phyloP scores from a whole-genome alignment of 495 filamentous ascomycete species.

The Aspergillus nanangensis region DNA sequence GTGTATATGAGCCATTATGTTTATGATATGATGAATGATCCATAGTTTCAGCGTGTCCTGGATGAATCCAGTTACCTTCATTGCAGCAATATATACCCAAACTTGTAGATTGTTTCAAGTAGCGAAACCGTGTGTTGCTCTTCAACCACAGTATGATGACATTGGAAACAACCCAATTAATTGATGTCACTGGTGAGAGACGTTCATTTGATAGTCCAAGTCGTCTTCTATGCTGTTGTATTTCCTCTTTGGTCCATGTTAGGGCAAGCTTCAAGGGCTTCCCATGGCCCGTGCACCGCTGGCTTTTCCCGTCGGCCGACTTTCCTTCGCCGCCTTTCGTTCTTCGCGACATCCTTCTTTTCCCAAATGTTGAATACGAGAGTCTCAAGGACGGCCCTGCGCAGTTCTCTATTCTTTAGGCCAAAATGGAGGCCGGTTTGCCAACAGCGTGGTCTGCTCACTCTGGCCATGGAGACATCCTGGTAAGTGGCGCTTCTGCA shows the following conservation, averaged over 20 bases:
- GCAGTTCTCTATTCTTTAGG: constrained; percentile 11
- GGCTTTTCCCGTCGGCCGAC: constrained; percentile 17
- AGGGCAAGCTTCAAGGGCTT: too few species aligned
- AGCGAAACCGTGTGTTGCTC: too few species aligned
- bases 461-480: constrained; percentile 92
- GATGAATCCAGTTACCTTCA: constrained; percentile 10
- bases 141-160: too few species aligned
- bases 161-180: too few species aligned
- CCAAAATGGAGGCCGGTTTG: constrained; percentile 6
- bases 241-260: too few species aligned
- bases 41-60: constrained; percentile 4
- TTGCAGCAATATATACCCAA: too few species aligned
- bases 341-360: neutral
- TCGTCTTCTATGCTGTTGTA: too few species aligned
- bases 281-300: constrained; percentile 29
- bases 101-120: too few species aligned
- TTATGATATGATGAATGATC: constrained; percentile 34
- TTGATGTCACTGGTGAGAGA: too few species aligned
- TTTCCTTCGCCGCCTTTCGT: neutral
- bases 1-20: constrained; percentile 25
- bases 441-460: constrained; percentile 49
- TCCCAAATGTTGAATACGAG: constrained; percentile 26
- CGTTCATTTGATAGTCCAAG: too few species aligned
- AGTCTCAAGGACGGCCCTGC: constrained; percentile 15
- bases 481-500: too few species aligned